Base-by-base conservation (phyloP, 768 basidiomycete genomes). In the Boletus fagicola region DNA sequence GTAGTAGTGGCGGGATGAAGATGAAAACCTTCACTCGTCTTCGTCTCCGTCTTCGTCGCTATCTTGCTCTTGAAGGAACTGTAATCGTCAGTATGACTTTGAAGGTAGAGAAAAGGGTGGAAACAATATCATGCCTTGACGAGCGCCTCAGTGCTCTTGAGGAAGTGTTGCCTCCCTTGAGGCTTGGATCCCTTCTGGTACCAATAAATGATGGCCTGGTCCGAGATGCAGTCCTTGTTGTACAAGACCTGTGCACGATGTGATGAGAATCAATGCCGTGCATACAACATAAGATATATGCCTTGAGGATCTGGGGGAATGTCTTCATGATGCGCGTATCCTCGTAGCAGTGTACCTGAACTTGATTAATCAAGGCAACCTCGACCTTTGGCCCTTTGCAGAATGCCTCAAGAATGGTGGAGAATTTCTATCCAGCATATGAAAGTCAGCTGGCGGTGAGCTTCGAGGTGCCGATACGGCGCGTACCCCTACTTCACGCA, bases 141-240 rank as follows among this genome's bases (percentile, higher is more conserved):
- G 39, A 98, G 80, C 18, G 90, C 70, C 68, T 91, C 90, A 0
- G 92, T 88, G 56, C 80, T 84, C 76, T 92, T 95, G 64, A 98
- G 76, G 80, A 99, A 98, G 72, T 94, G 90, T 73, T 97, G 94
- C 68, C 89, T 87, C 49, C 95, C 96, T 73, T 98, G 92, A 0
- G 93, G 84, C 75, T 94, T 97, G 48, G 94, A 90, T 51, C 97
- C 96, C 76, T 99, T 99, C 76, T 92, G 88, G 75, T 93, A 80
- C 96, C 96, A 99, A 74, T 97, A 98, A 58, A 98, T 89, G 68
- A 99, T 95, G 59, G 95, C 94, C 69, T 95, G 89, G 68, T 95
- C 94, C 54, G 94, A 91, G 65, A 98, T 82, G 74, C 94, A 94
- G 66, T 99, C 96, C 67, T 90, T 87, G 77, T 95, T 95, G 77